Base-by-base conservation (phyloP, 2,329 filamentous ascomycete species). In the Calonectria crousiana region DNA sequence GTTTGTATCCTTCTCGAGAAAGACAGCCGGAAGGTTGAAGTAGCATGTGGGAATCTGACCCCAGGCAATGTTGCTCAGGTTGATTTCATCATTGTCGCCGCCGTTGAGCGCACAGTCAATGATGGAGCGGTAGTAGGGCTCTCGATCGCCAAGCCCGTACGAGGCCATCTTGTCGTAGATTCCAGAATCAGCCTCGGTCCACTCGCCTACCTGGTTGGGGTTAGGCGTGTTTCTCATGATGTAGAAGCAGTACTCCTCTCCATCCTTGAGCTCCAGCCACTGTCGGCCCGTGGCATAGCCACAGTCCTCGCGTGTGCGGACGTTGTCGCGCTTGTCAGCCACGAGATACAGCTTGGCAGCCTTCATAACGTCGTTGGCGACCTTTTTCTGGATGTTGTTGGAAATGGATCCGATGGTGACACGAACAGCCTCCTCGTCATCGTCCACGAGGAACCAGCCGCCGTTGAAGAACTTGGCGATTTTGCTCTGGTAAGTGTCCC, bases 301-400 rank as follows among this genome's bases (percentile, higher is more conserved):
- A 20, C 56, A 62, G 56, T 62, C 56, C 14, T 62, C 56, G n/a
- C 56, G 56, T 3, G 56, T 41, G 34, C 34, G 56, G 4, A 62
- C 0, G 8, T 58, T 41, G 8, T 75, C 28, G 1, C 75, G 73
- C 56, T 76, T 77, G 23, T 78, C 76, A 2, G 73, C 75, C 1
- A 76, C 73, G 16, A 78, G 75, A 11, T 67, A 23, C 13, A 77
- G 53, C 2, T 28, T 47, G 20, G 70, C 76, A 0, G 76, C 74
- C 11, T 72, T 74, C 76, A 78, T 78, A 16, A 78, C 75, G 9
- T 78, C 76, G 23, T 77, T 78, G 56, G 75, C 75, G 2, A 78
- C 71, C 47, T 78, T 78, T 14, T 74, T 72, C 70, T 75, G 69
- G 20, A 78, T 77, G 1, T 47, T 53, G 2, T 47, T 53, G 8